Percentiles rank a stretch among this genome's conserved stretches.
These are phyloP conservation scores for Neurospora discreta DNA, from an alignment of 495 filamentous ascomycete genomes.

Conservation along the genomic window DNA sequence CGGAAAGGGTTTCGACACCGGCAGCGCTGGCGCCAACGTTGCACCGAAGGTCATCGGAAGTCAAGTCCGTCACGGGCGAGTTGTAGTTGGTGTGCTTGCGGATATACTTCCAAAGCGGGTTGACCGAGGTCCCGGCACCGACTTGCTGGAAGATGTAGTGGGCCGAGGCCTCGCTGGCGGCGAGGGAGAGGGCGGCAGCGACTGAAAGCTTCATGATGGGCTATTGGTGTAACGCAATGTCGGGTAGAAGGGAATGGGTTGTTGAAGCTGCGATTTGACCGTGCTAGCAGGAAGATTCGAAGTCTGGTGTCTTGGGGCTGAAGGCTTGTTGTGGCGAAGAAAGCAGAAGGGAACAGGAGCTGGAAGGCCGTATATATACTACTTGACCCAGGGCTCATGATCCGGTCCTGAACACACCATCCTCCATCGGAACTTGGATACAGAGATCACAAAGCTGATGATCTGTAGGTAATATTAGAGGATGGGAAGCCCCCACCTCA, in stretches of 20 bases:
- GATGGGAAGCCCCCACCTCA: neutral
- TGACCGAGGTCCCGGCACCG: conserved; percentile 30
- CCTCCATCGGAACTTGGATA: neutral
- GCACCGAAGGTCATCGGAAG: conserved; percentile 45
- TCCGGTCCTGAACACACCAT: neutral
- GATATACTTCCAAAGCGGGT: conserved; percentile 38
- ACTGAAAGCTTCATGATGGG: conserved; percentile 28
- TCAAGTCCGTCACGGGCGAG: conserved; percentile 46
- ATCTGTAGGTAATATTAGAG: neutral
- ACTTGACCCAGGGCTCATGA: neutral
- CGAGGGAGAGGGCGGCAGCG: conserved; percentile 23
- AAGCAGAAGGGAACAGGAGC: neutral
- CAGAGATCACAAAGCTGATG: neutral
- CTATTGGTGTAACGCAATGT: neutral
- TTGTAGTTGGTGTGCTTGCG: conserved; percentile 49
- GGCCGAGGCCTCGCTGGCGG: conserved; percentile 27
- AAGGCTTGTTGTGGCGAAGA: neutral
- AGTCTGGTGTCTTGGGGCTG: neutral
- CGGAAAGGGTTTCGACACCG: conserved; percentile 32
- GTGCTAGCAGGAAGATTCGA: neutral
- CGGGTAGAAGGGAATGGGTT: neutral
- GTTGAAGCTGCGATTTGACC: neutral
- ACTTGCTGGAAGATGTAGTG: conserved; percentile 45
- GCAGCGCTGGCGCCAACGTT: conserved; percentile 41
- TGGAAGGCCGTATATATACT: neutral